These are phyloP conservation scores for Henckelia pumila DNA, from an alignment of 257 asterid genomes.

Conservation along the genomic window DNA sequence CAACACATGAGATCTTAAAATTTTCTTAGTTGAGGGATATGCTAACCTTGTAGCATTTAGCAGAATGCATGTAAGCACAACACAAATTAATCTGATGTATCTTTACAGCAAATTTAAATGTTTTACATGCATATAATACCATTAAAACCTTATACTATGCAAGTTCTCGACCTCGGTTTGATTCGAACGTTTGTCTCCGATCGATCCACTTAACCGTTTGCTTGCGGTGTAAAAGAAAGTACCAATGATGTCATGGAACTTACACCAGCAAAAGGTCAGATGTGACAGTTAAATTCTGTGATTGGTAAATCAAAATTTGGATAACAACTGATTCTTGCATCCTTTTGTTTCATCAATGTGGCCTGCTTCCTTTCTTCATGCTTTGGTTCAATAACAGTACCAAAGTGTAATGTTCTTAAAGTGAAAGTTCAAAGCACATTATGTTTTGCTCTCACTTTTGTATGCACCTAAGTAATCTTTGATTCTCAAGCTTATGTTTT, in stretches of 20 bases:
- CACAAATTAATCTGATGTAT: background rate
- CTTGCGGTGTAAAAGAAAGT: background rate
- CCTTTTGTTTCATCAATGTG: background rate
- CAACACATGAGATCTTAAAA: background rate
- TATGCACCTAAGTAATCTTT: no score
- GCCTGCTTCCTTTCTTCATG: background rate
- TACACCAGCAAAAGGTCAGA: background rate
- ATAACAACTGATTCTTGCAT: background rate
- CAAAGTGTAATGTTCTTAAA: background rate
- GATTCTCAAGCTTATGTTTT: no score
- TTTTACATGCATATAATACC: no score
- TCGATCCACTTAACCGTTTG: background rate
- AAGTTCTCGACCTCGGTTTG: background rate
- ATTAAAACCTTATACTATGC: no score
- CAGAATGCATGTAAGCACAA: background rate
- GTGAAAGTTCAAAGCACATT: background rate
- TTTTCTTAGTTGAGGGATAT: background rate
- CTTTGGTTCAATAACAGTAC: background rate
- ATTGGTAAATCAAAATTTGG: background rate
- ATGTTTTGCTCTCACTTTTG: background rate
- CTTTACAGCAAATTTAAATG: background rate
- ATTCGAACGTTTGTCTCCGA: background rate
- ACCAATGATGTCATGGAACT: background rate
- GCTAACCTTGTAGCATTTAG: background rate
- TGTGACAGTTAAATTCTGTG: background rate